phyloP scores from a whole-genome alignment of 1,284 basidiomycete genomes.

The Austropuccinia psidii region DNA sequence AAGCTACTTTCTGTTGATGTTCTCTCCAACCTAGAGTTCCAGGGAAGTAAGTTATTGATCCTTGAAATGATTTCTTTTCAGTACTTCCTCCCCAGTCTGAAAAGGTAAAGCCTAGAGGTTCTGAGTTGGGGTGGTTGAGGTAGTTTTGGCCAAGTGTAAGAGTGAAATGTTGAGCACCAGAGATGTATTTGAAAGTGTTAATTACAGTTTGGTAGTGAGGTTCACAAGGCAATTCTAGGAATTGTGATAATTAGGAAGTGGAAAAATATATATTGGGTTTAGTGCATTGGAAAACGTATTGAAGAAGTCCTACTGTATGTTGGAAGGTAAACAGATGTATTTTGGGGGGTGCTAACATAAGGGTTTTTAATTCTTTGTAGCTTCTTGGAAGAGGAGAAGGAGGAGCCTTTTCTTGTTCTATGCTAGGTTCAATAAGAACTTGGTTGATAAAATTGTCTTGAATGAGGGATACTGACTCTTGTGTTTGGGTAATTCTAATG shows the following conservation, averaged over 20 bases:
- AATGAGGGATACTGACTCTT: background rate
- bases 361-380: background rate
- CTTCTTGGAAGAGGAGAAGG: background rate
- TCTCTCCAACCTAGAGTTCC: background rate
- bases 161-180: background rate
- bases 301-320: background rate
- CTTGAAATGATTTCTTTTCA: background rate
- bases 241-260: background rate
- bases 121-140: background rate
- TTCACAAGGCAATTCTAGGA: background rate
- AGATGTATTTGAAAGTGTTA: background rate
- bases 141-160: background rate
- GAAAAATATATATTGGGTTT: background rate
- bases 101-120: background rate
- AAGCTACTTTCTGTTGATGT: background rate
- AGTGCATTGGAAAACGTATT: background rate
- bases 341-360: background rate
- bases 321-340: too few relatives aligned
- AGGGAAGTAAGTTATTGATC: background rate
- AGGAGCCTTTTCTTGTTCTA: background rate
- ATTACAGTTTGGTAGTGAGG: background rate
- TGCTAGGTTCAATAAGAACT: background rate
- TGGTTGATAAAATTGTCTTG: background rate
- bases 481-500: background rate
- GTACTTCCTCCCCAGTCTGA: background rate